Evolutionary conservation across 2,329 filamentous ascomycete genomes (phyloP).

Genomic region (Calonectria fujianensis): DNA sequence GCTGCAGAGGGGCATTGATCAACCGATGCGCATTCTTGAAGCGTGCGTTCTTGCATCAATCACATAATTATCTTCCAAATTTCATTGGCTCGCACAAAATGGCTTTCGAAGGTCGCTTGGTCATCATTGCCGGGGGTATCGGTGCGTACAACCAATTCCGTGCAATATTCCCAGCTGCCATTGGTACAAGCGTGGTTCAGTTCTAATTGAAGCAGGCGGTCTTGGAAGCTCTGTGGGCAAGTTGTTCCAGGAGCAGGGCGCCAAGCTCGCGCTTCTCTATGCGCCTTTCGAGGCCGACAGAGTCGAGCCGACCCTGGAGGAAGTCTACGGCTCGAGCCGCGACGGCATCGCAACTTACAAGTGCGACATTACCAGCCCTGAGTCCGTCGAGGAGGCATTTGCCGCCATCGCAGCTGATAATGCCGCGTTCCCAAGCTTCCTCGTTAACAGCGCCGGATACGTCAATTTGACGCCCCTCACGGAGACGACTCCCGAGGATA

Average conservation of each 20-base stretch:
- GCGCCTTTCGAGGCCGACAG: conserved; percentile 25
- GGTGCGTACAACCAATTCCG: background rate
- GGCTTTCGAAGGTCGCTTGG: conserved; percentile 26
- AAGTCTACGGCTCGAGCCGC: conserved; percentile 16
- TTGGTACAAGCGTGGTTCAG: background rate
- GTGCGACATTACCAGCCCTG: conserved; percentile 24
- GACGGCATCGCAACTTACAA: conserved; percentile 20
- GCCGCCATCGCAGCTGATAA: conserved; percentile 25
- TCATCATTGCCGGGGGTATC: conserved; percentile 29
- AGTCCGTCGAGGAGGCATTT: conserved; percentile 25
- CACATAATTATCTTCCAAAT: background rate
- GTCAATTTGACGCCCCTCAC: conserved; percentile 20
- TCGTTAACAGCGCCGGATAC: conserved; percentile 32
- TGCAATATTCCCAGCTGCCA: background rate
- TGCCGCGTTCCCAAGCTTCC: conserved; percentile 22
- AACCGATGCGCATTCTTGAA: background rate
- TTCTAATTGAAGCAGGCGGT: conserved; percentile 16
- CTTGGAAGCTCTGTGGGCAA: conserved; percentile 27
- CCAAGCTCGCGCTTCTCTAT: conserved; percentile 26
- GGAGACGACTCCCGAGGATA: conserved; percentile 30
- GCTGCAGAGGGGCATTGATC: conserved; percentile 5
- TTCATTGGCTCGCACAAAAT: background rate
- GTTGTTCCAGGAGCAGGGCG: conserved; percentile 13
- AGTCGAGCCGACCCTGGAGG: conserved; percentile 13
- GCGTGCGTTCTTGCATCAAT: conserved; percentile 8